Conservation (phyloP, 352 stramenopile species). For the Pythium volutum region DNA sequence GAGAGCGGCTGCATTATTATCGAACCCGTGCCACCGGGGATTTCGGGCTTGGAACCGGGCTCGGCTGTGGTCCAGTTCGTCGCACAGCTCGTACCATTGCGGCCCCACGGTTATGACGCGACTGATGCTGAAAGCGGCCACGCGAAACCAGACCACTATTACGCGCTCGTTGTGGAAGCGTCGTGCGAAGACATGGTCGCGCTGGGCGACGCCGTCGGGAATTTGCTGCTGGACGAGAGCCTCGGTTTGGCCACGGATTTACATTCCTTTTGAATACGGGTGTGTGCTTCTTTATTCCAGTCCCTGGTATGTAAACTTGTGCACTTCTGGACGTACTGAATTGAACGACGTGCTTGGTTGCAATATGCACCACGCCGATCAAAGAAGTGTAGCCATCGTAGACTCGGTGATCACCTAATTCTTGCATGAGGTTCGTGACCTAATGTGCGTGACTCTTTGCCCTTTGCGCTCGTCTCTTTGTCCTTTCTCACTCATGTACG, state of each 20-base stretch:
- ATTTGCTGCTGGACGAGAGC: conserved; percentile 7
- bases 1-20: conserved; percentile 10
- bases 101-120: conserved; percentile 1
- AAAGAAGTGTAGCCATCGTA: too few relatives aligned
- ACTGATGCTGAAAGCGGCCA: neutral
- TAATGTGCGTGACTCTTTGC: too few relatives aligned
- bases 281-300: too few relatives aligned
- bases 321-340: too few relatives aligned
- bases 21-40: conserved; percentile 1
- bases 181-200: conserved; percentile 5
- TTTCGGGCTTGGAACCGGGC: neutral
- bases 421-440: too few relatives aligned
- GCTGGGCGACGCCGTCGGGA: conserved; percentile 8
- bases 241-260: neutral
- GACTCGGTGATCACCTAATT: too few relatives aligned
- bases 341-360: too few relatives aligned
- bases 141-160: neutral
- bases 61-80: conserved; percentile 5
- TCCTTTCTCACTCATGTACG: too few relatives aligned
- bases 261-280: neutral
- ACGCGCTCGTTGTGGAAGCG: conserved; percentile 4
- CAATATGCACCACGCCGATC: too few relatives aligned
- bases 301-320: too few relatives aligned
- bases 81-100: conserved; percentile 4
- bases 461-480: too few relatives aligned